Base-by-base conservation (phyloP, 2,329 filamentous ascomycete genomes). In the Fonsecaea pedrosoi region DNA sequence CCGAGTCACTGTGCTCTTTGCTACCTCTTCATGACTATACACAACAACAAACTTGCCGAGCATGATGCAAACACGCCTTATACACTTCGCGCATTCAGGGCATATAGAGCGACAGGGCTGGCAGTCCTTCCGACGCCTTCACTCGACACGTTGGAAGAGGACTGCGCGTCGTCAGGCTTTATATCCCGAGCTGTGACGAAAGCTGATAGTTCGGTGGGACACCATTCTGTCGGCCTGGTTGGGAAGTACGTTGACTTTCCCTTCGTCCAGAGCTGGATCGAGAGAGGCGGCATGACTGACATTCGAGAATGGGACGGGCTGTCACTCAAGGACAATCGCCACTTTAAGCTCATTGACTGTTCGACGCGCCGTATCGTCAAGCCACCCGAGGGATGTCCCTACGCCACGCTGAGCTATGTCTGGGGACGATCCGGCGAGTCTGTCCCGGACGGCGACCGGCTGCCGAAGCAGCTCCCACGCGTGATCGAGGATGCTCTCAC, bases 351-450 rank as follows among this genome's bases (percentile, higher is more conserved):
- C 53, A 53, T 25, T 9, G 56, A 60, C 54, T 64, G 42, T 60
- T 54, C 32, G 62, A 64, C 37, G 4, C 6, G 62, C 5, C 32
- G 58, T 8, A 45, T 25, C 12, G 35, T 42, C n/a, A 53, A 60
- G 37, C 34, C 54, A 4, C 54, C 63, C 12, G 32, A 38, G 15
- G 48, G 15, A 25, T 34, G 45, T 32, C 18, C 18, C 18, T 83
- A 83, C 58, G 71, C 82, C 3, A 79, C 81, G n/a, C 75, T 83
- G 30, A 83, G 81, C 74, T 83, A 83, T 69, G 80, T 83, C 38
- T 82, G 79, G 75, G 79, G 78, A 7, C 73, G 77, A 4, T 70
- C 71, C 9, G 34, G 35, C 40, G 42, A 57, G 21, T 32, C 34
- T 32, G 10, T 32, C 21, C 45, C 48, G 2, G 60, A 48, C 30